Evolutionary conservation across 305 asterid species (phyloP), one percentile per base, ranked within the genome.

Genomic region (Rubia tinctorum): DNA sequence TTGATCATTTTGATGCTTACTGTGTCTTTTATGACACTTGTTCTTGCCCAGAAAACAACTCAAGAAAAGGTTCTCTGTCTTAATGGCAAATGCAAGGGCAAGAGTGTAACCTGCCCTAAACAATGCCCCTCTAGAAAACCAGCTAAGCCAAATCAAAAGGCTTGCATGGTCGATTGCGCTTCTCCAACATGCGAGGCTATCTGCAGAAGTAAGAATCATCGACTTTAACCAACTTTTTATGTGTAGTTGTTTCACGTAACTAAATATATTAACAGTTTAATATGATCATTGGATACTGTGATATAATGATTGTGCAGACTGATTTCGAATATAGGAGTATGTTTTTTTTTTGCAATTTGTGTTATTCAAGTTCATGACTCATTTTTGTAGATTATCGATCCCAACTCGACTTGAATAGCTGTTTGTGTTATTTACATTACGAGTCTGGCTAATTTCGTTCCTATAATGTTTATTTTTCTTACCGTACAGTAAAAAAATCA

Each of bases 101-200:
- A 3, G 55, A 4, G 15, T 22, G 22, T 66, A 20, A 20, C 10
- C 5, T 66, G 71, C 71, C 56, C 71, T 4, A 17, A 13, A 43
- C 56, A 66, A 66, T 66, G 71, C 39, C 71, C 71, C 7, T 42
- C 37, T 0, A 66, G 49, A 66, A 43, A 7, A 11, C 71, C 55
- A 66, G 49, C 8, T 0, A 2, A 22, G 37, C 55, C 47, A 42
- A n/a, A 66, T 1, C n/a, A 18, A 11, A 66, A 66, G 49, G 71
- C 71, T 66, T 66, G 71, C 71, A 9, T 66, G 47, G 56, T 13
- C 5, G 56, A 66, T 43, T 66, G 71, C 4, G 47, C 55, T 43
- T 66, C 71, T 66, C 71, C 71, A 40, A 42, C 39, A 4, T 66
- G 71, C 71, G 39, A 42, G 71, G 71, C 71, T 8, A 34, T 22